Evolutionary conservation across 2,329 filamentous ascomycete species (phyloP), one percentile per base, ranked within the genome.

Genomic region (Bipolaris cookei): DNA sequence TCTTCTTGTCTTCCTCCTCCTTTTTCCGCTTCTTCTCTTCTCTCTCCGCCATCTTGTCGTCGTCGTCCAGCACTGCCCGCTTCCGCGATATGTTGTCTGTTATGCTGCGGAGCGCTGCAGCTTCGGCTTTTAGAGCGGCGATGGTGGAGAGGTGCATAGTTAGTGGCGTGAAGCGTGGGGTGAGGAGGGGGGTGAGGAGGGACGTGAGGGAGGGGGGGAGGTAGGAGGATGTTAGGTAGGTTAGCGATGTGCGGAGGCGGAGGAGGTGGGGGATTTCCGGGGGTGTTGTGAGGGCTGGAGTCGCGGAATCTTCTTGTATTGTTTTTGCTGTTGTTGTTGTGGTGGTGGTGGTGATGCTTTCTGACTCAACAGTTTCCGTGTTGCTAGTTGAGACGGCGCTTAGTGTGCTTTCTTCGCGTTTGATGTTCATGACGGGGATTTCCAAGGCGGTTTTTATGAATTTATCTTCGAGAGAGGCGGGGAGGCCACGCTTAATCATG

Each of bases 1-100:
- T 93, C 75, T 86, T 89, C 79, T 89, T 90, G 57, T 97, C 93
- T 57, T 97, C 93, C 60, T 97, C 94, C 48, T 97, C 92, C 78
- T 89, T 87, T 75, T 88, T 93, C 41, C 89, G 82, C 80, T 90
- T 93, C 85, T 95, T 97, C 74, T 93, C 90, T 3, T 86, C 87
- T 3, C 88, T 6, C 8, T 49, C 50, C 1, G 50, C 54, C 2
- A 54, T 38, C 38, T 54, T 49, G 34, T 91, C 88, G 34, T 91
- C 90, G 58, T 91, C 88, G 0, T 83, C 73, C 5, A 74, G 72
- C 8, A 71, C 55, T 1, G 77, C 77, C 14, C 88, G 83, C 74
- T 93, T 94, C 18, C 88, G 83, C 10, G 68, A 76, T 3, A 89
- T 86, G 73, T 89, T 92, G 74, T 93, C 89, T 1, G 81, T 83